Conservation (phyloP, 2,329 filamentous ascomycete species). For the Beauveria varroae region DNA sequence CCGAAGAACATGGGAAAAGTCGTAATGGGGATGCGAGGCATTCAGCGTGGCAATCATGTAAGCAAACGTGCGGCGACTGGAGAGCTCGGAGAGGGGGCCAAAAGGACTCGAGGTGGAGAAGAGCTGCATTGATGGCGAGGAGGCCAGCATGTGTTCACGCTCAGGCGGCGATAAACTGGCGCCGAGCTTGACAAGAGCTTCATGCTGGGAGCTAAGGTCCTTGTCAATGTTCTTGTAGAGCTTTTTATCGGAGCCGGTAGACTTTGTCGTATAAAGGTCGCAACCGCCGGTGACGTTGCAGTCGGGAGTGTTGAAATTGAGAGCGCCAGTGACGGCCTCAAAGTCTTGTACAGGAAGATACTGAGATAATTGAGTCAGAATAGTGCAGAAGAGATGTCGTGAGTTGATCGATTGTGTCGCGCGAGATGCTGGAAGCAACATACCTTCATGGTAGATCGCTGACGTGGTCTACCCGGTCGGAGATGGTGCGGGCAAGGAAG, state of each 20-base stretch:
- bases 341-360: conserved; percentile 88
- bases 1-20: conserved; percentile 87
- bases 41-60: conserved; percentile 96
- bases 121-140: conserved; percentile 49
- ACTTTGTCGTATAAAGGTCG: conserved; percentile 96
- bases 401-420: background rate
- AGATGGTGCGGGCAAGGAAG: conserved; percentile 8
- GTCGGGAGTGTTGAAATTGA: conserved; percentile 93
- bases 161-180: conserved; percentile 81
- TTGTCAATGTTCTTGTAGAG: conserved; percentile 93
- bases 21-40: conserved; percentile 84
- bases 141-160: conserved; percentile 58
- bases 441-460: conserved; percentile 31
- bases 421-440: conserved; percentile 12
- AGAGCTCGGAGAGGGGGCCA: conserved; percentile 78
- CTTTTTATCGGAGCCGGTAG: conserved; percentile 91
- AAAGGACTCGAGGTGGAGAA: conserved; percentile 86
- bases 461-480: background rate
- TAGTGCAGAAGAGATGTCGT: background rate
- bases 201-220: conserved; percentile 85
- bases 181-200: conserved; percentile 76
- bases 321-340: conserved; percentile 81
- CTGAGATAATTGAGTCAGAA: conserved; percentile 36
- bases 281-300: conserved; percentile 88
- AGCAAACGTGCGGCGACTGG: conserved; percentile 85